A percentile compares a stretch with the other conserved stretches of the same genome.
phyloP scores from a whole-genome alignment of 192 early-diverging fungal genomes.

The Jimgerdemannia flammicorona region DNA sequence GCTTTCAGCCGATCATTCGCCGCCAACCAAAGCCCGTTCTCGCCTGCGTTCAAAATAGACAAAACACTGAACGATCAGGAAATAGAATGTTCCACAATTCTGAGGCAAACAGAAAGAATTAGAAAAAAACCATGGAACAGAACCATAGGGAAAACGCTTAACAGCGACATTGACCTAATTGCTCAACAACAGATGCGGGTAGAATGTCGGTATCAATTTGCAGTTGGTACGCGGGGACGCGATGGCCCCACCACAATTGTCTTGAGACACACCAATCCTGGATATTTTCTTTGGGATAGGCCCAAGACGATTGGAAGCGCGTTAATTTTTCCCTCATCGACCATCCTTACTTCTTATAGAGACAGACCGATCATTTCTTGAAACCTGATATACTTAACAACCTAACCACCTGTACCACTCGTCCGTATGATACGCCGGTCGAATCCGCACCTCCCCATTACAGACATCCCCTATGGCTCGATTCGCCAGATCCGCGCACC shows the following conservation, averaged over 20 bases:
- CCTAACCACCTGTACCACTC: conserved; percentile 92
- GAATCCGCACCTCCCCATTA: conserved; percentile 57
- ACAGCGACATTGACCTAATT: background rate
- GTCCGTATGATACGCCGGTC: conserved; percentile 69
- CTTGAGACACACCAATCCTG: conserved; percentile 98
- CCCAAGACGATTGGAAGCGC: background rate
- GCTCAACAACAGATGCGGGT: background rate
- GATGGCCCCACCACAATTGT: conserved; percentile 98
- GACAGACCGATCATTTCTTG: background rate
- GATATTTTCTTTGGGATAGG: conserved; percentile 44
- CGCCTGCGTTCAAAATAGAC: background rate
- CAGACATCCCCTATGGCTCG: conserved; percentile 64
- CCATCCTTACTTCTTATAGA: too few relatives aligned
- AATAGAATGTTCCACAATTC: background rate
- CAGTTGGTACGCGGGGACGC: conserved; percentile 86
- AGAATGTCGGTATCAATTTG: conserved; percentile 33
- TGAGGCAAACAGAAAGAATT: too few relatives aligned
- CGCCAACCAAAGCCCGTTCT: conserved; percentile 58
- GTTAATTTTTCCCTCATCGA: too few relatives aligned
- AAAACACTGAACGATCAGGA: background rate
- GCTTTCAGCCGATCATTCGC: conserved; percentile 56
- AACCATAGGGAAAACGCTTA: too few relatives aligned
- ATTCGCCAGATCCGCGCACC: conserved; percentile 53
- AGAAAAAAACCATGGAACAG: too few relatives aligned
- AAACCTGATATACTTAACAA: background rate